Base-by-base conservation (phyloP, 305 asterid species). In the Fraxinus latifolia region DNA sequence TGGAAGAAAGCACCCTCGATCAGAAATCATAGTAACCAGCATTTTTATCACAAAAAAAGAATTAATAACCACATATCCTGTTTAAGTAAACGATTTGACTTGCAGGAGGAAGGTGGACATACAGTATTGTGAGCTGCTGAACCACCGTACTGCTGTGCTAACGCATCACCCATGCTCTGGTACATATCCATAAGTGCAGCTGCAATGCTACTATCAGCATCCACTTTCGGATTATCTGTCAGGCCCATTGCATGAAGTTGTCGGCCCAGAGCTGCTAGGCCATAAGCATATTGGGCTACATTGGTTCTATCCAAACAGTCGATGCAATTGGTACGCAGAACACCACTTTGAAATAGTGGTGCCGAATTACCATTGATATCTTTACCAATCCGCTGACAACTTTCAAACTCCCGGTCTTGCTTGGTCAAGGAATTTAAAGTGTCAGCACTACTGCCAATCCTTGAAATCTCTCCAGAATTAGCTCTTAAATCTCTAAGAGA, bases 171-270 rank as follows among this genome's bases (percentile, higher is more conserved):
- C 99, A 94, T 96, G 86, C 92, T 88, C 92, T 92, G 98, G 86
- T 94, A 94, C 98, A 96, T 96, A 86, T 94, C 99, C 99, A 96
- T 96, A 77, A 96, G 94, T 73, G 98, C 97, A 87, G 97, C 96
- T 77, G 98, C 99, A 83, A 96, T 93, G 86, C 97, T 96, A 84
- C 99, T 96, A 85, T 94, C 97, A 78, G 97, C 90, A 83, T 96
- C 99, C 85, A 96, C 89, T 87, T 94, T 94, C 21, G 95, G 97
- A 83, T 89, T 90, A 86, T 96, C 95, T 3, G 97, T 85, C 92
- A 96, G 82, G 73, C 95, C 95, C 92, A 96, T 84, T 68, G 97
- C 97, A 86, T 91, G 95, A 85, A 96, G 97, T 89, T 96, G 99
- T 81, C 91, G 95, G 74, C 98, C 98, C 36, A 95, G 90, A 85